A percentile compares a stretch with the other conserved stretches of the same genome.
These are phyloP conservation scores for Magnusiomyces magnusii DNA, from an alignment of 1,139 yeast genomes.

Conservation along the genomic window DNA sequence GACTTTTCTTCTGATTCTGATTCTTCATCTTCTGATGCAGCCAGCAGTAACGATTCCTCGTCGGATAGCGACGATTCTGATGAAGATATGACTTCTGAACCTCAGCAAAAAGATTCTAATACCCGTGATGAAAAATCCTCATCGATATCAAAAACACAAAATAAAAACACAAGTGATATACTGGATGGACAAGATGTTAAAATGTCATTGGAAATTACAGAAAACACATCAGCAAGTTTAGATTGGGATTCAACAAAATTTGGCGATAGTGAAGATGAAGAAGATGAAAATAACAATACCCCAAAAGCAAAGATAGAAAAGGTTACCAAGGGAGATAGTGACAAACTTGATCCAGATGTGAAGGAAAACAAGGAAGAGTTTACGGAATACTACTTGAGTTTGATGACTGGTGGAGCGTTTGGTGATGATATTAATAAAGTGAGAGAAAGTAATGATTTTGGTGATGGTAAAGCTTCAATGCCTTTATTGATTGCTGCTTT, in stretches of 20 bases:
- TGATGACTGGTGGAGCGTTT: conserved; percentile 30
- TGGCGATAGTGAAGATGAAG: conserved; percentile 1
- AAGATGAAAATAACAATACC: conserved; percentile 4
- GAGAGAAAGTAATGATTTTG: conserved; percentile 35
- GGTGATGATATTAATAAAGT: conserved; percentile 35
- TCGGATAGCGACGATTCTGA: conserved; percentile 10
- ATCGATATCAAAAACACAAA: neutral
- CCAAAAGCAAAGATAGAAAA: conserved; percentile 12
- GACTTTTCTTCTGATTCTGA: conserved; percentile 29
- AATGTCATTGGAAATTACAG: conserved; percentile 10
- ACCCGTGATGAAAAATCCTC: too few species aligned
- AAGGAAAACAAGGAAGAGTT: conserved; percentile 22
- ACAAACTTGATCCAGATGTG: conserved; percentile 7
- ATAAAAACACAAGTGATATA: neutral
- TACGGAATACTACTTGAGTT: conserved; percentile 28
- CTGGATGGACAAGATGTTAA: conserved; percentile 9
- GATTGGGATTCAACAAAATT: neutral
- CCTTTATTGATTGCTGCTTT: conserved; percentile 31
- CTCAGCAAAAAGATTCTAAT: neutral
- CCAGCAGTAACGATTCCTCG: neutral
- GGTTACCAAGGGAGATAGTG: conserved; percentile 5
- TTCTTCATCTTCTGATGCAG: conserved; percentile 2
- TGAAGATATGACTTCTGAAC: neutral
- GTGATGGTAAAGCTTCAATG: conserved; percentile 26
- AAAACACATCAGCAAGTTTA: neutral